Evolutionary conservation across 1,284 basidiomycete species (phyloP).

Genomic region (Ganoderma multipileum): DNA sequence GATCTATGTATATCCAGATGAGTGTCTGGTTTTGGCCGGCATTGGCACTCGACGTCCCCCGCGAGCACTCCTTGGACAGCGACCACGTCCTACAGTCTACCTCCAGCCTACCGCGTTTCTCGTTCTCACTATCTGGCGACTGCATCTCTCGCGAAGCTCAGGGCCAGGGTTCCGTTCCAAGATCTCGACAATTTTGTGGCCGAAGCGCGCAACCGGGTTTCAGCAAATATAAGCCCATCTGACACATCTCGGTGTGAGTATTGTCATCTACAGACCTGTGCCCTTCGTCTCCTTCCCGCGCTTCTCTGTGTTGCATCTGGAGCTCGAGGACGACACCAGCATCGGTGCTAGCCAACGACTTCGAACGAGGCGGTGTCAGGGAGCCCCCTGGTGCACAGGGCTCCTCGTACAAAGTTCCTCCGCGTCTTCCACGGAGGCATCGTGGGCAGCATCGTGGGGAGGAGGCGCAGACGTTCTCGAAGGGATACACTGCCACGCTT

Average conservation of each 20-base stretch:
- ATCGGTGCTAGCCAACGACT: background rate
- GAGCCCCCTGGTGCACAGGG: conserved; percentile 1
- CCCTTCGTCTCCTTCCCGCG: conserved; percentile 11
- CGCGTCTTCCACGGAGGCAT: conserved; percentile 1
- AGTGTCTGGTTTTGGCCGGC: background rate
- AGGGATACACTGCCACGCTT: conserved; percentile 24
- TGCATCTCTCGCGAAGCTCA: conserved; percentile 9
- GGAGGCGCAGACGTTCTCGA: conserved; percentile 17
- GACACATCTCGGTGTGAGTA: conserved; percentile 14
- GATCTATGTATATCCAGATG: conserved; percentile 15
- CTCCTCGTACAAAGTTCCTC: conserved; percentile 6
- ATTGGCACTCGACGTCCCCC: background rate
- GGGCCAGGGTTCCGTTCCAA: background rate
- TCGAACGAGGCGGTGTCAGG: background rate
- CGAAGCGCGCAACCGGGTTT: conserved; percentile 17
- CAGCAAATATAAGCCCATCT: conserved; percentile 20
- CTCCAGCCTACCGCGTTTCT: conserved; percentile 6
- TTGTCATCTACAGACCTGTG: background rate
- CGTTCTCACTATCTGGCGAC: background rate
- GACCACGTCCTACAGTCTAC: conserved; percentile 15
- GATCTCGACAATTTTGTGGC: conserved; percentile 3
- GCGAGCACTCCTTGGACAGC: conserved; percentile 12
- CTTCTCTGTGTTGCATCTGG: background rate
- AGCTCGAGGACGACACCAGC: background rate
- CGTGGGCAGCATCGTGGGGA: background rate